Base-by-base conservation (phyloP, 1,139 yeast species). In the Nadsonia starkeyi-henricii region DNA sequence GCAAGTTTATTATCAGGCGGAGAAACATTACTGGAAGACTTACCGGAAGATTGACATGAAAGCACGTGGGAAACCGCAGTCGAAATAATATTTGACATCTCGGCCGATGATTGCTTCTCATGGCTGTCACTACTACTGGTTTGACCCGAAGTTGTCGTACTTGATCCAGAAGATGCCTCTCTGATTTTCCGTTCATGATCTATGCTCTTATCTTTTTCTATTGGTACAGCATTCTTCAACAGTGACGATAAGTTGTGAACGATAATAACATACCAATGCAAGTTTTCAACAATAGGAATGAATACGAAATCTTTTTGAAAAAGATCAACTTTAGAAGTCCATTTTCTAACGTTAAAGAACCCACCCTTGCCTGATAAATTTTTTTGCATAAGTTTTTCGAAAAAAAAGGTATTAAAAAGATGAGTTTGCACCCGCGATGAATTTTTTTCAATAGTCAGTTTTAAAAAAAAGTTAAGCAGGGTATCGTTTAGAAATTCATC, bases 321-420 rank as follows among this genome's bases (percentile, higher is more conserved):
- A 4, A 89, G 61, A 48, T 82, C 81, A 23, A 85, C 66, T 56
- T 81, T 83, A 46, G 74, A 70, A 2, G 93, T 77, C 98, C 98
- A 93, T 49, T 81, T 72, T 54, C 76, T 77, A 28, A 89, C 81
- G 55, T 81, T 83, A 1, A 67, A 69, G 60, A 82, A 86, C 51
- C 74, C 76, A 50, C 73, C 51, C 36, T 52, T 55, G 5, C 61
- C 62, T 15, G 52, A 54, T 15, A 52, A 54, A 36, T 47, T 61
- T 47, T 47, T 61, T 45, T 52, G 68, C 52, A 52, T 70, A 44
- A 88, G 67, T 58, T 80, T 81, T 1, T 84, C 76, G 66, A 75
- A 91, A 62, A 93, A 89, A 61, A 85, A 93, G 0, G 96, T 83
- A 58, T 86, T 85, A 63, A 91, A 77, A 1, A 88, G 72, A 59